Base-by-base conservation (phyloP, 2,329 filamentous ascomycete species). In the Verticillium zaregamsianum region DNA sequence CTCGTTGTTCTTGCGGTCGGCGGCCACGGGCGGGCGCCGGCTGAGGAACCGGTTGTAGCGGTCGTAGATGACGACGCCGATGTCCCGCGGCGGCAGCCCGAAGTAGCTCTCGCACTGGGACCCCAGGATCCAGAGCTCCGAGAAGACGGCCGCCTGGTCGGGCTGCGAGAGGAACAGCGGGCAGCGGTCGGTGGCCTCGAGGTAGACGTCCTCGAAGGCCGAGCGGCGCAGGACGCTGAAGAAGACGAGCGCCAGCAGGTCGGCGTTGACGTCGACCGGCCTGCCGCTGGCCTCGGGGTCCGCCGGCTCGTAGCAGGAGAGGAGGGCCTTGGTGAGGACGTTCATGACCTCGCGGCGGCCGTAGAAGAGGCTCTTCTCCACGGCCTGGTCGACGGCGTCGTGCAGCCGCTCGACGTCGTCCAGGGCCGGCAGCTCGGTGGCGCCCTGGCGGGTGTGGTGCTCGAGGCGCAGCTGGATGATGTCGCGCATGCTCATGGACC, bases 51-150 rank as follows among this genome's bases (percentile, higher is more conserved):
- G 61, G 25, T 66, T 66, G 62, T 76, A 74, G 14, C 63, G 68
- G 32, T 71, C 64, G 62, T 74, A 75, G n/a, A 76, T 69, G 52
- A 76, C 71, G 61, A 77, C 77, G 58, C 82, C 82, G 37, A 84
- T 73, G 5, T 75, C 74, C 33, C 78, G 79, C 2, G 82, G 81
- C 2, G 75, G 68, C 57, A 88, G 79, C 62, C 85, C 85, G 62
- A 88, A 86, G 67, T 87, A 88, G 1, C 82, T 78, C 63, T 87
- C 84, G 67, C 86, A 89, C 60, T 85, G 82, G 3, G 86, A 88
- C 1, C 86, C 86, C 2, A 88, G 74, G 0, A 85, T 86, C 71
- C 86, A 88, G 0, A 86, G 80, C 68, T 88, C 86, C 1, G 86
- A 82, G 66, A 88, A 88, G 7, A 84, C 84, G 35, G 85, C 86